Base-by-base conservation (phyloP, 345 rosid genomes). In the Arabidopsis arenosa region DNA sequence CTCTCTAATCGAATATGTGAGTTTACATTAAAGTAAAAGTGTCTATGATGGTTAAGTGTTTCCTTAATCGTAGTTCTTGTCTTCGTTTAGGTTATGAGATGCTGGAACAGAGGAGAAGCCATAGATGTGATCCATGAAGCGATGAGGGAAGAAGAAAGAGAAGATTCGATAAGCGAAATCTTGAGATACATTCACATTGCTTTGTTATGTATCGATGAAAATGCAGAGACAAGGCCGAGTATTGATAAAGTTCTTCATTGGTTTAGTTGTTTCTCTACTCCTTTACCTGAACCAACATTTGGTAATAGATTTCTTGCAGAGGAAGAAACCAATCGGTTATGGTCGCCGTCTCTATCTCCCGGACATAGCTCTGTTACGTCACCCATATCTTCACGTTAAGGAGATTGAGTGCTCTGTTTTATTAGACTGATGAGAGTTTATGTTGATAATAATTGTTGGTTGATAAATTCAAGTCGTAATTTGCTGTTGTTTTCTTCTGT, bases 111-210 rank as follows among this genome's bases (percentile, higher is more conserved):
- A n/a, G 72, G 75, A 63, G 71, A 70, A 36, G 51, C 72, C 36
- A 62, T 63, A 1, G 15, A 76, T 36, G 52, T 70, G 52, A 70
- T 76, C 51, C 52, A 54, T 26, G 60, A 77, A 63, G 41, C 15
- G 28, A 30, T 70, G 59, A 76, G 43, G 45, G 62, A 15, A 9
- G 73, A 26, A 55, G 78, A 35, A 23, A 63, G 3, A 12, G 61
- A 66, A 51, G 69, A 60, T 2, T 69, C 51, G 2, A 69, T 53
- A 23, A 26, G 26, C 23, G 58, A 68, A 70, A 76, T 70, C 40
- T 52, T 70, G 70, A 76, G 75, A 69, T 69, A 61, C 17, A 62
- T 76, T 61, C 70, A 76, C 64, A 76, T 76, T 60, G 75, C 63
- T 21, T 17, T 68, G 33, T 44, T 76, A 28, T 76, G 80, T 62